phyloP scores from a whole-genome alignment of 371 early-diverging fungal genomes.

The Blastocladiella emersonii region DNA sequence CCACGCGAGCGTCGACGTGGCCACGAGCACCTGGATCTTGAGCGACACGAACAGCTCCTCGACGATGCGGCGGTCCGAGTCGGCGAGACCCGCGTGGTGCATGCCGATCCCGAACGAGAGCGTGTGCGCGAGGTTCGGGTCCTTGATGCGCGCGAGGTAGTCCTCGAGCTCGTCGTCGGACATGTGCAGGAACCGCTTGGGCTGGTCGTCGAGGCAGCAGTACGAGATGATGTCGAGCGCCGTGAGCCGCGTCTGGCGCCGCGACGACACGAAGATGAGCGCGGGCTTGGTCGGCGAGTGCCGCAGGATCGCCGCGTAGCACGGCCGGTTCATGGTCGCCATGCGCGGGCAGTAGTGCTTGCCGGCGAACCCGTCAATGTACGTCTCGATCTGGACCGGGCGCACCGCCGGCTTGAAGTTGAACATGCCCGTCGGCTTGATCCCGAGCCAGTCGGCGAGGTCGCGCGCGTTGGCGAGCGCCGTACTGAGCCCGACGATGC shows the following conservation, averaged over 20 bases:
- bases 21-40: constrained; percentile 91
- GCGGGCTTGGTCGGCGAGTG: constrained; percentile 85
- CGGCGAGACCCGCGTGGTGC: constrained; percentile 95
- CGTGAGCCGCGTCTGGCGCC: constrained; percentile 85
- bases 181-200: constrained; percentile 78
- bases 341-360: constrained; percentile 90
- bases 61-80: constrained; percentile 72
- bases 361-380: constrained; percentile 91
- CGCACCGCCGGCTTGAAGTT: constrained; percentile 91
- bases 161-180: constrained; percentile 63
- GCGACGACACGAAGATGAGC: constrained; percentile 93
- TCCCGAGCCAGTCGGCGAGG: constrained; percentile 91
- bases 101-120: constrained; percentile 94
- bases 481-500: constrained; percentile 95
- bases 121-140: constrained; percentile 57
- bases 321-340: constrained; percentile 95
- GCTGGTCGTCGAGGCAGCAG: constrained; percentile 81
- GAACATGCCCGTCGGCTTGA: constrained; percentile 56
- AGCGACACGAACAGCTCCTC: constrained; percentile 84
- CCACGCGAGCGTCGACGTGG: constrained; percentile 98
- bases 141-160: constrained; percentile 47
- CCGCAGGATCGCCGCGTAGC: constrained; percentile 79
- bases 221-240: constrained; percentile 86
- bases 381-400: constrained; percentile 88
- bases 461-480: constrained; percentile 96